Evolutionary conservation across 176 grass and related monocot species (phyloP), one percentile per base, ranked within the genome.

Genomic region (Cenchrus americanus): DNA sequence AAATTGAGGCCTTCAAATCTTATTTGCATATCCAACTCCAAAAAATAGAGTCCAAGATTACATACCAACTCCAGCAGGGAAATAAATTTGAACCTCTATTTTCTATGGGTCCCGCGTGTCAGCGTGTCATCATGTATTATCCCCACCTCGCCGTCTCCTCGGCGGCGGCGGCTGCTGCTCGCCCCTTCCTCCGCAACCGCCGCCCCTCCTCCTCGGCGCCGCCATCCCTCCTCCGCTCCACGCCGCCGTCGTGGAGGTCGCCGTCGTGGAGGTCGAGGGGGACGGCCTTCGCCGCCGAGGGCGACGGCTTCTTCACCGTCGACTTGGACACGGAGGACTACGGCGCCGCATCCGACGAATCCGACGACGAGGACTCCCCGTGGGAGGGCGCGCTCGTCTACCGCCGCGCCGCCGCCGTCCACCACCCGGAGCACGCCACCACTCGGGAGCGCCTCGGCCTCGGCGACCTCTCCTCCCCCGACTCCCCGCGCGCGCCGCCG

Each of bases 301-400:
- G 75, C 53, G 73, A 79, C 10, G 60, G 14, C 63, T 88, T 76
- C 19, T 84, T 88, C 81, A 89, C 88, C 76, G 57, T 79, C 47
- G 80, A 53, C 88, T 64, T 42, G 41, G 88, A 81, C 80, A 80
- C 64, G 1, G 74, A 62, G 49, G 77, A 87, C 12, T 67, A 64
- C 5, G 50, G 71, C 7, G 75, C 11, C 59, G 71, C 64, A 8
- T 7, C 44, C n/a, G n/a, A n/a, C 1, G 53, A 81, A 0, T 41
- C 68, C 44, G 86, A 44, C 4, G 83, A 44, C 6, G 85, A 88
- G 8, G n/a, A n/a, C n/a, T 87, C 49, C 3, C 96, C 87, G 7
- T 95, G 93, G 93, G 88, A 98, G 62, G 91, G 93, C 5, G 92
- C 90, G 48, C 32, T 95, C 26, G 87, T 95, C 19, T 98, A 95